Base-by-base conservation (phyloP, 2,329 filamentous ascomycete species). In the Intubia oerlemansii region DNA sequence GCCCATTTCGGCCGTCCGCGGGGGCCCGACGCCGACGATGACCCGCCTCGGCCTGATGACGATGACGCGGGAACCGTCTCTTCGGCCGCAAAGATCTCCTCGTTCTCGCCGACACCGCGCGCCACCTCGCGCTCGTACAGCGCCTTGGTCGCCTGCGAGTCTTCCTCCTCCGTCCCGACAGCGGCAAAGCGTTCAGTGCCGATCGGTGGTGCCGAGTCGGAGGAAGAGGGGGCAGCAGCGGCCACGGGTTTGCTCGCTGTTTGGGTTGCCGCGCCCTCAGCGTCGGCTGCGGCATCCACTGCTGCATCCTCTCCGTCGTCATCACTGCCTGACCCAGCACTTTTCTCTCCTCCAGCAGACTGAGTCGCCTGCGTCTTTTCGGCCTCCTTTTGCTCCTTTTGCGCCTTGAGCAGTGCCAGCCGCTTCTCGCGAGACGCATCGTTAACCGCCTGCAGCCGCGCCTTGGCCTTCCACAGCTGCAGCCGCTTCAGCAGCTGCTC, bases 1-100 rank as follows among this genome's bases (percentile, higher is more conserved):
- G 75, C 72, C 82, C 82, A 92, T 38, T 72, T 66, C 4, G 80
- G 74, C 38, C 69, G 4, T 63, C 55, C 5, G 55, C 53, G 8
- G 64, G 66, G 18, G 62, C 55, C 16, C 19, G 19, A 5, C 5
- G 17, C n/a, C 12, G 25, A 13, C 12, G 25, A 10, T 5, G 25
- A 19, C 9, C 9, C 21, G n/a, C 21, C 21, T 12, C n/a, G 7
- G 17, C 17, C n/a, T 17, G 25, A 17, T 27, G 25, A n/a, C n/a
- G n/a, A n/a, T n/a, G n/a, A n/a, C 19, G 19, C 19, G 8, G 8
- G 19, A 21, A 92, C 70, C 23, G 73, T 63, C 51, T 92, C 88
- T 52, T 98, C 88, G 7, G 73, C 79, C 0, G 79, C 72, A 44
- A 98, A 93, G 19, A 98, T 79, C 49, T 98, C 88, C 48, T 98